phyloP scores from a whole-genome alignment of 1,284 basidiomycete genomes.

The Rhodotorula sp. region DNA sequence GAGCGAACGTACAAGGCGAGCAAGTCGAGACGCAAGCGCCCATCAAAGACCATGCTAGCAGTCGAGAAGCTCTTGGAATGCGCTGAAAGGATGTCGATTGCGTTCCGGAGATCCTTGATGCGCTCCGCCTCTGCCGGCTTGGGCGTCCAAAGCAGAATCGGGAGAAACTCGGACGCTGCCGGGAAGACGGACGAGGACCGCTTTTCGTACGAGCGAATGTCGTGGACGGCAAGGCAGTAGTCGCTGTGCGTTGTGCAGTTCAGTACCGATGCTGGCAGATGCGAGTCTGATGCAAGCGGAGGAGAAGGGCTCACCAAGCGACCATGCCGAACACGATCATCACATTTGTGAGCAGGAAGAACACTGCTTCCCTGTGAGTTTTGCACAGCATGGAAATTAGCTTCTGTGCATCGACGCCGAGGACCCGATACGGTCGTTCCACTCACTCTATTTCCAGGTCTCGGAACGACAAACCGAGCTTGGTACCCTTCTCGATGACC shows the following conservation, averaged over 20 bases:
- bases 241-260: conserved; percentile 13
- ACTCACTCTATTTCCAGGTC: conserved; percentile 43
- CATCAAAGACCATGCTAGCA: conserved; percentile 42
- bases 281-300: neutral
- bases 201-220: conserved; percentile 18
- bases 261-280: neutral
- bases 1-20: conserved; percentile 34
- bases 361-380: conserved; percentile 43
- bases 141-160: conserved; percentile 23
- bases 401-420: no score
- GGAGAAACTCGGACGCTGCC: conserved; percentile 9
- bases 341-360: conserved; percentile 46
- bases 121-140: conserved; percentile 15
- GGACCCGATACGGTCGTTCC: neutral
- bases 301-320: conserved; percentile 31
- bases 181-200: conserved; percentile 17
- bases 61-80: conserved; percentile 43
- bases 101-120: conserved; percentile 31
- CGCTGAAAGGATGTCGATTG: conserved; percentile 32
- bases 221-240: conserved; percentile 31
- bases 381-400: neutral
- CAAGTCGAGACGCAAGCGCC: conserved; percentile 34
- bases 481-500: conserved; percentile 45
- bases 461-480: conserved; percentile 38
- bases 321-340: conserved; percentile 44